These are phyloP conservation scores for Pseudogymnoascus pannorum DNA, from an alignment of 2,329 filamentous ascomycete genomes.

Conservation along the genomic window DNA sequence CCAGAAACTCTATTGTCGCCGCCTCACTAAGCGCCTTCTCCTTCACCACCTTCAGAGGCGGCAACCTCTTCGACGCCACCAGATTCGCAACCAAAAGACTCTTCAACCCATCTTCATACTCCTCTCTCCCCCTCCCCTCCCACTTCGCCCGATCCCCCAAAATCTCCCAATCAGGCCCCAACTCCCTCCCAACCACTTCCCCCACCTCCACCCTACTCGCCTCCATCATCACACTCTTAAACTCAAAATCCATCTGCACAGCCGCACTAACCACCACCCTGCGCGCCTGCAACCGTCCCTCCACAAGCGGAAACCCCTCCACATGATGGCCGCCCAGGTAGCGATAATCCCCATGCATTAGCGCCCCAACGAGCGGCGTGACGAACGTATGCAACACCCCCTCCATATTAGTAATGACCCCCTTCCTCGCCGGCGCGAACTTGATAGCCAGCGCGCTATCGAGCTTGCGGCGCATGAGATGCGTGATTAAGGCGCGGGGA, in stretches of 20 bases:
- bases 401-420: conserved; percentile 24
- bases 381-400: conserved; percentile 24
- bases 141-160: conserved; percentile 17
- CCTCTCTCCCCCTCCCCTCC: conserved; percentile 10
- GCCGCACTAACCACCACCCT: conserved; percentile 21
- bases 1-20: conserved; percentile 14
- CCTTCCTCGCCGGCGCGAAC: conserved; percentile 7
- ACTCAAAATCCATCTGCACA: conserved; percentile 25
- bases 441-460: conserved; percentile 19
- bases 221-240: conserved; percentile 19
- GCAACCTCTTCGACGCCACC: conserved; percentile 12
- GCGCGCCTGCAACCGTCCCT: conserved; percentile 13
- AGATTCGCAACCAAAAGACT: conserved; percentile 21
- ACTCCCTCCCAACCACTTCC: conserved; percentile 14
- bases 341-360: conserved; percentile 23
- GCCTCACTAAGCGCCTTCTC: not conserved
- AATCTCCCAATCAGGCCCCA: conserved; percentile 14
- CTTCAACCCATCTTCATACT: conserved; percentile 19
- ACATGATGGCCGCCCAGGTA: conserved; percentile 19
- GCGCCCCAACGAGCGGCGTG: conserved; percentile 18
- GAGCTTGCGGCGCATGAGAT: conserved; percentile 22
- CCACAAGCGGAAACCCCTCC: conserved; percentile 12
- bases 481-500: conserved; percentile 12
- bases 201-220: conserved; percentile 15
- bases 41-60: conserved; percentile 12